Percentiles rank a stretch among this genome's conserved stretches.
Conservation (phyloP, 2,329 filamentous ascomycete genomes). For the Aschersonia sp. region DNA sequence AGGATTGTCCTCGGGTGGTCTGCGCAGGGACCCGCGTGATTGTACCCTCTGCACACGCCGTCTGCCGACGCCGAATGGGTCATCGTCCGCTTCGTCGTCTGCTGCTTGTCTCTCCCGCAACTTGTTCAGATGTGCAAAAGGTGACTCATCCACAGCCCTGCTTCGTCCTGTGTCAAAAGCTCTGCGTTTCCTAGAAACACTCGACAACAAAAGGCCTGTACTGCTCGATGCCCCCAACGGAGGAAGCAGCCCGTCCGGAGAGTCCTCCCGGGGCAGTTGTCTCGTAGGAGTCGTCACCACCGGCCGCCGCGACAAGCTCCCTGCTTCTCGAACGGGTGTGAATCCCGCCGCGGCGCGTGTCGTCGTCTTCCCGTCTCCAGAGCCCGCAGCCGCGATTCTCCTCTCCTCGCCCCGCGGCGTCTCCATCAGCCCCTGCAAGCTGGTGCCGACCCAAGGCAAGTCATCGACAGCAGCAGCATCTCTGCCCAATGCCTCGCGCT, state of each 20-base stretch:
- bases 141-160: not conserved
- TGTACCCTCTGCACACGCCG: slow-evolving; percentile 15
- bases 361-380: not conserved
- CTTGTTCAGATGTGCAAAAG: not conserved
- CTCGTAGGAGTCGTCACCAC: not conserved
- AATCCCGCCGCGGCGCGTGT: too few relatives aligned
- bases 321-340: too few relatives aligned
- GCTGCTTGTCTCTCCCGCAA: not conserved
- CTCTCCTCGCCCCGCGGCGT: slow-evolving; percentile 14
- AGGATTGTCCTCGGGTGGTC: slow-evolving; percentile 4
- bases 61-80: slow-evolving; percentile 20
- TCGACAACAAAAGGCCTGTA: not conserved
- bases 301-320: too few relatives aligned
- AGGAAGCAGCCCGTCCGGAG: not conserved
- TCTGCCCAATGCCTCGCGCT: slow-evolving; percentile 8
- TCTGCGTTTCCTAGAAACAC: not conserved
- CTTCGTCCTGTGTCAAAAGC: not conserved
- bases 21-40: slow-evolving; percentile 15
- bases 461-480: not conserved
- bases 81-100: slow-evolving; percentile 13
- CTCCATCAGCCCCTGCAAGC: slow-evolving; percentile 28
- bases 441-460: slow-evolving; percentile 15
- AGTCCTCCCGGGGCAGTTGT: not conserved
- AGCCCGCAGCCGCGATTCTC: slow-evolving; percentile 8
- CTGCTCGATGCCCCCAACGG: not conserved